Base-by-base conservation (phyloP, 2,329 filamentous ascomycete species). In the Xylariaceae sp. region DNA sequence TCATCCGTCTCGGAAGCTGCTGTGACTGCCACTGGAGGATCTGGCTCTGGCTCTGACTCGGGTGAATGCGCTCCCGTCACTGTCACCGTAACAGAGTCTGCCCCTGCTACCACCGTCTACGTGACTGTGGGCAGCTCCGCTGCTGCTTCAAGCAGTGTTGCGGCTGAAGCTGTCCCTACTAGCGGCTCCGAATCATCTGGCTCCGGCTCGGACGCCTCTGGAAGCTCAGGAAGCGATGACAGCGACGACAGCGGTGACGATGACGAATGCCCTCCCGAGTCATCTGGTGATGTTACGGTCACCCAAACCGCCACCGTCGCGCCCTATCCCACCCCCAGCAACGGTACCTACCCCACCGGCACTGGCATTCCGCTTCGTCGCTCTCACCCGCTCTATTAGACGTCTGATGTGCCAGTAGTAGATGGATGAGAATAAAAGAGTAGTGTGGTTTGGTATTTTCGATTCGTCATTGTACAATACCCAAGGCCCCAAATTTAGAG, bases 251-350 rank as follows among this genome's bases (percentile, higher is more conserved):
- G 47, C 22, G 19, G 38, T 10, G 53, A 48, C 6, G 33, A 17
- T 3, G 40, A 45, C n/a, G 59, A 60, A 40, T 61, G 59, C 58
- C 50, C 53, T 45, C 61, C 38, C 38, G 57, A 60, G 51, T 38
- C 58, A 62, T 48, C 50, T 40, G 65, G 48, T 66, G 64, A 53
- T 40, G 66, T 70, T 55, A 71, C 70, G 48, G 67, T 71, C 45
- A 66, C 61, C 31, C 64, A 61, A 41, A 66, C 61, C 31, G 61
- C 63, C 33, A 66, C 60, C 47, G 60, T 63, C 53, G 63, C 73
- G 54, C 75, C 75, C 58, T 75, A 69, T 69, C 75, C 75, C 45
- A 66, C 63, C 47, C 51, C 54, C 47, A 61, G 73, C 68, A 28
- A 28, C 7, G 66, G 66, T 53, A 71, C 63, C n/a, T 45, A 40